These are phyloP conservation scores for Podospora pseudoanserina DNA, from an alignment of 495 filamentous ascomycete genomes.

Conservation along the genomic window DNA sequence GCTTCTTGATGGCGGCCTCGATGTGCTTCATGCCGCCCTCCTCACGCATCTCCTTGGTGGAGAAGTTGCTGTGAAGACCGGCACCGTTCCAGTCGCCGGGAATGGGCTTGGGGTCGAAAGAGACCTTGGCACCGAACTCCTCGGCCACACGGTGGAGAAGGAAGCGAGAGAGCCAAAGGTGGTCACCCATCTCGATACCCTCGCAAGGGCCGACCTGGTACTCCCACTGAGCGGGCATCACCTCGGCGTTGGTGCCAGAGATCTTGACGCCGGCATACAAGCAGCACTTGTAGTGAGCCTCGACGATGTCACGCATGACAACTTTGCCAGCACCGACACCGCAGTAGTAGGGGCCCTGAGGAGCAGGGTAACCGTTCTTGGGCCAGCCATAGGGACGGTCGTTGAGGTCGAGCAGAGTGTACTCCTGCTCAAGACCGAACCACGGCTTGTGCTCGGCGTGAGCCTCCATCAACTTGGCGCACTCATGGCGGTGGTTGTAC, in stretches of 20 bases:
- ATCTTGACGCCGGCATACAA: conserved; percentile 88
- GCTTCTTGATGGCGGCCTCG: conserved; percentile 61
- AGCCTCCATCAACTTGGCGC: conserved; percentile 75
- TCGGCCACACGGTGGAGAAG: conserved; percentile 94
- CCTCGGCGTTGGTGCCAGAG: conserved; percentile 98
- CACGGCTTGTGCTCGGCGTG: conserved; percentile 81
- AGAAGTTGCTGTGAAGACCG: conserved; percentile 94
- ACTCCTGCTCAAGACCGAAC: conserved; percentile 98
- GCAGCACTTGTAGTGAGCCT: conserved; percentile 98
- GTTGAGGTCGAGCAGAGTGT: conserved; percentile 64
- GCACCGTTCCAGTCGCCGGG: conserved; percentile 99
- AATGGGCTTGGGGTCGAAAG: conserved; percentile 96
- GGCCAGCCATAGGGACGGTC: conserved; percentile 96
- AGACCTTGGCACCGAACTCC: conserved; percentile 94
- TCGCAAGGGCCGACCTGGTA: conserved; percentile 95
- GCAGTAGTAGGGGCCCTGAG: conserved; percentile 98
- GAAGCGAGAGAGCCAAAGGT: conserved; percentile 96
- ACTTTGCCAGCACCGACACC: conserved; percentile 97
- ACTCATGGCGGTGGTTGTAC: conserved; percentile 82
- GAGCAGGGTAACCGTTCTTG: conserved; percentile 77
- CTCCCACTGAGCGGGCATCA: conserved; percentile 93
- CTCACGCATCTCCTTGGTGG: conserved; percentile 76
- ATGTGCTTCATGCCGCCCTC: conserved; percentile 95
- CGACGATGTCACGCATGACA: conserved; percentile 96
- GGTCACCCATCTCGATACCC: conserved; percentile 92